Evolutionary conservation across 106 monocot species (phyloP).

Genomic region (Dendrobium catenatum): DNA sequence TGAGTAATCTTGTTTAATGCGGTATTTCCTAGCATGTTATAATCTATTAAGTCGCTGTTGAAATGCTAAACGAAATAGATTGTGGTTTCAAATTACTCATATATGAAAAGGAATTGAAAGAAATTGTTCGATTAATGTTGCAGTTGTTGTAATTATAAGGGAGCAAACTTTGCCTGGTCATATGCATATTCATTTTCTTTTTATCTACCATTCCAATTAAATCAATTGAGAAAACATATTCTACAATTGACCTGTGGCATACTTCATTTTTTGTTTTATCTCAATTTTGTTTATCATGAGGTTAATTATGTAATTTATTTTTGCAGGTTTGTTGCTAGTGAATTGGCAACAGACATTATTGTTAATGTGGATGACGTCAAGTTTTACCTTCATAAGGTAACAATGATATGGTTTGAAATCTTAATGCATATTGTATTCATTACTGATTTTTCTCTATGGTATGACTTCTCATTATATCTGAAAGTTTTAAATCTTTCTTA

Average conservation of each 20-base stretch:
- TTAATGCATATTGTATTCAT: not conserved
- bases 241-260: not conserved
- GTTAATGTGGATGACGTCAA: slow-evolving; percentile 56
- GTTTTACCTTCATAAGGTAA: slow-evolving; percentile 93
- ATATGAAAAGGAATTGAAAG: not conserved
- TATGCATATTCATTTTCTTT: not conserved
- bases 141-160: not conserved
- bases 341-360: slow-evolving; percentile 65
- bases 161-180: not conserved
- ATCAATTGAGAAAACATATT: too few relatives aligned
- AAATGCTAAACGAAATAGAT: too few relatives aligned
- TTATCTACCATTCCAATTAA: not conserved
- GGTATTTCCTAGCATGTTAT: not conserved
- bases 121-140: not conserved
- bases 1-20: not conserved
- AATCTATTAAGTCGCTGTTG: not conserved
- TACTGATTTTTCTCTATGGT: not conserved
- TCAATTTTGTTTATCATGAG: not conserved
- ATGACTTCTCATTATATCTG: not conserved
- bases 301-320: not conserved
- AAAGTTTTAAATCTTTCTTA: not conserved
- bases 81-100: too few relatives aligned
- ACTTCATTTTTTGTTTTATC: too few relatives aligned
- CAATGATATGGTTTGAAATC: not conserved
- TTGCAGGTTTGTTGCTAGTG: slow-evolving; percentile 67